Percentiles rank a stretch among this genome's conserved stretches.
These are phyloP conservation scores for Tetramitus jugosus DNA, from an alignment of 208 protist species.

Conservation along the genomic window DNA sequence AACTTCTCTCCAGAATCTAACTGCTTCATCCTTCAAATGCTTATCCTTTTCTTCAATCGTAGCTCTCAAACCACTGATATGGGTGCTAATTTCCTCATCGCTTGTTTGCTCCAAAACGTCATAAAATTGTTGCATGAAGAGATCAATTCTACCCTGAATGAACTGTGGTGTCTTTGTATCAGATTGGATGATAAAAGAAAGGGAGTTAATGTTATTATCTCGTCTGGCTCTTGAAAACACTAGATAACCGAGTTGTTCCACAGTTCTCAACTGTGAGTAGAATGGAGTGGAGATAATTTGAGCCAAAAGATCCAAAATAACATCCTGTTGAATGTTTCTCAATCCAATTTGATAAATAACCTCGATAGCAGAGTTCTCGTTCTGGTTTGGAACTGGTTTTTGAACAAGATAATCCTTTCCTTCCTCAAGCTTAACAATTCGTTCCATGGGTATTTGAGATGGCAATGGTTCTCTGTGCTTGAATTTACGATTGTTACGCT, in stretches of 20 bases:
- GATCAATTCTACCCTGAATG: conserved; percentile 9
- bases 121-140: conserved; percentile 10
- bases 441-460: not conserved
- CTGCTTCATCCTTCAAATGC: conserved; percentile 21
- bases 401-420: not conserved
- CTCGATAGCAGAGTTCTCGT: not conserved
- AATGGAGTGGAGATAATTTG: conserved; percentile 35
- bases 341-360: conserved; percentile 7
- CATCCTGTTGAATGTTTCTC: not conserved
- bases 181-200: conserved; percentile 24
- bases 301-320: not conserved
- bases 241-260: conserved; percentile 64
- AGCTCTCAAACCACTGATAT: conserved; percentile 20
- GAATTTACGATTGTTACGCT: not conserved
- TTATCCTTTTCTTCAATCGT: conserved; percentile 22
- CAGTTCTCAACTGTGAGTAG: conserved; percentile 60
- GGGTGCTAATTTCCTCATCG: conserved; percentile 20
- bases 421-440: not conserved
- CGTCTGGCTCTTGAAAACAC: conserved; percentile 33
- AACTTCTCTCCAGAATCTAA: conserved; percentile 25
- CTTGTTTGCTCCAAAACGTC: not conserved
- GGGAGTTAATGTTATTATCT: conserved; percentile 23
- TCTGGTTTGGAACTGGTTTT: not conserved
- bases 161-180: not conserved
- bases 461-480: not conserved